Evolutionary conservation across 2,329 filamentous ascomycete species (phyloP), one percentile per base, ranked within the genome.

Genomic region (Fusarium austroafricanum): DNA sequence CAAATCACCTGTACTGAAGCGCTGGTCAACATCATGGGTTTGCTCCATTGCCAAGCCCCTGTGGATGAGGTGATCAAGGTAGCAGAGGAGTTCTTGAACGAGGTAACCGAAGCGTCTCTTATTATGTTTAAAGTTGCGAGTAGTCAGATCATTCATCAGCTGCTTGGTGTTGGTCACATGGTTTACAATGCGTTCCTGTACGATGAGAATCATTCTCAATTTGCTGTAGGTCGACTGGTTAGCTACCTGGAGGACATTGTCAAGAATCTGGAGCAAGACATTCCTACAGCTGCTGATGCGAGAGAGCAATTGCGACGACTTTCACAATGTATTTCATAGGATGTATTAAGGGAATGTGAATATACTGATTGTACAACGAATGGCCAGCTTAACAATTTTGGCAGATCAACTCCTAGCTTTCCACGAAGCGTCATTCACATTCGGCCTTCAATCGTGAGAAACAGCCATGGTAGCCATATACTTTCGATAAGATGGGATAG

Each of bases 81-180:
- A 1, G 53, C 53, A 0, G 53, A 55, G 18, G 45, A 51, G 3
- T 55, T 55, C 6, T 35, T 55, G 0, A 55, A 55, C 14, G 53
- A 55, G 2, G 39, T 55, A 10, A 51, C 45, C 0, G 53, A 55
- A 4, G 35, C 44, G 2, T 55, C 53, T 20, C 53, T 55, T 0
- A 51, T 55, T 1, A 51, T 55, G 45, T 55, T 55, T 14, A 55
- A 55, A 5, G 53, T 55, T 0, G 52, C 52, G 5, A 50, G 52
- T 2, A 55, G 52, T 5, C 52, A 50, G 12, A 55, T 55, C 0
- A 46, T 55, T 8, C 43, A 50, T 0, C 52, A 55, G 8, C 15
- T 55, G 0, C 18, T 55, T 1, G 52, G 52, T 1, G 26, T 55
- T 3, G 52, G 52, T 0, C 33, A 55, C 11, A 55, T 55, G 52